These are phyloP conservation scores for Geotrichum bryndzae DNA, from an alignment of 1,139 yeast genomes.

Conservation along the genomic window DNA sequence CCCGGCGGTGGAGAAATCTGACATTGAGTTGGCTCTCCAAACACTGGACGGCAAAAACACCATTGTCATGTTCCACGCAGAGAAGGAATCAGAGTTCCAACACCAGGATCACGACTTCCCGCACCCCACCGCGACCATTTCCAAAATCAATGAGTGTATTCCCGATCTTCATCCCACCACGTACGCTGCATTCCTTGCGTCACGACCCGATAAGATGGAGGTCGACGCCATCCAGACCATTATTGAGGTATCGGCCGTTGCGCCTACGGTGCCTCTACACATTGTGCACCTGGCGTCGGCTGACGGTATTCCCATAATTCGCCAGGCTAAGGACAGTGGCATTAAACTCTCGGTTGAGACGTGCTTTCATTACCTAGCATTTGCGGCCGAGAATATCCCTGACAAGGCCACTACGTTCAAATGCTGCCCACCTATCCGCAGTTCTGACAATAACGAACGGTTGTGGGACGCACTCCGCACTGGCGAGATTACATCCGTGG, in stretches of 20 bases:
- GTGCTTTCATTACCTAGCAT: slow-evolving; percentile 80
- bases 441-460: slow-evolving; percentile 57
- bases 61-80: slow-evolving; percentile 87
- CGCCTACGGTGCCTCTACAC: slow-evolving; percentile 60
- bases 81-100: slow-evolving; percentile 45
- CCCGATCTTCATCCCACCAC: slow-evolving; percentile 36
- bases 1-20: slow-evolving; percentile 63
- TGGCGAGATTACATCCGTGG: slow-evolving; percentile 69
- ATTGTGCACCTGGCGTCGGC: slow-evolving; percentile 85
- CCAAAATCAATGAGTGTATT: not conserved
- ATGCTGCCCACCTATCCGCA: slow-evolving; percentile 90
- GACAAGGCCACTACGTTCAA: slow-evolving; percentile 74
- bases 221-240: slow-evolving; percentile 72
- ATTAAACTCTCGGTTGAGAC: slow-evolving; percentile 66
- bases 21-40: slow-evolving; percentile 60
- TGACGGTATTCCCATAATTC: slow-evolving; percentile 61
- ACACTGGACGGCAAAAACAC: slow-evolving; percentile 57
- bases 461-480: slow-evolving; percentile 71
- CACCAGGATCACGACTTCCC: slow-evolving; percentile 40
- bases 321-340: slow-evolving; percentile 52
- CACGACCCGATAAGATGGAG: slow-evolving; percentile 84
- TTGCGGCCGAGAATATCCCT: slow-evolving; percentile 69
- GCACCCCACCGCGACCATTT: slow-evolving; percentile 22
- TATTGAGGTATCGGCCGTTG: slow-evolving; percentile 51
- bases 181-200: slow-evolving; percentile 68